Percentiles rank a stretch among this genome's conserved stretches.
Evolutionary conservation across 768 basidiomycete species (phyloP).

Genomic region (Hemileccinum impolitum): DNA sequence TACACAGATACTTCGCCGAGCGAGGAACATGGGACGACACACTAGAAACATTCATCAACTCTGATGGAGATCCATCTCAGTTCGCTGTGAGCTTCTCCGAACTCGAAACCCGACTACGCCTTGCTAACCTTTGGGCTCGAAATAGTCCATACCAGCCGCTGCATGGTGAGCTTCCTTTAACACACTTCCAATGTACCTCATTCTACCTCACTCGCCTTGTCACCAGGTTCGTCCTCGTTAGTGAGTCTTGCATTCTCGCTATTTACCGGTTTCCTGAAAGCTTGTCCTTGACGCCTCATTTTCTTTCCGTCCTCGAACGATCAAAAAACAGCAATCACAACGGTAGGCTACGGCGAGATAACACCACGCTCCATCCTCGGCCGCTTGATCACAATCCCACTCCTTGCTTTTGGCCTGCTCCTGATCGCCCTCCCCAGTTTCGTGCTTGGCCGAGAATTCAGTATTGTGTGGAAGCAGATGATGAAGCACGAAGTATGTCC

Average conservation of each 20-base stretch:
- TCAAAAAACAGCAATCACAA: constrained; percentile 63
- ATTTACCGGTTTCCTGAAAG: not conserved
- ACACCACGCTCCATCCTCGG: constrained; percentile 88
- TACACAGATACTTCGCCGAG: constrained; percentile 78
- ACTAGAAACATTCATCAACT: constrained; percentile 77
- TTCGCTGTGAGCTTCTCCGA: constrained; percentile 52
- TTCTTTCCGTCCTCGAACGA: not conserved
- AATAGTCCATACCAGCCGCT: constrained; percentile 65
- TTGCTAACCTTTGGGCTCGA: not conserved
- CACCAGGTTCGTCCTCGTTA: constrained; percentile 68
- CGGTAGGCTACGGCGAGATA: constrained; percentile 90
- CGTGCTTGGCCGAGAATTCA: constrained; percentile 89
- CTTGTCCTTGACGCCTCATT: no score
- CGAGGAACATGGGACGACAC: constrained; percentile 85
- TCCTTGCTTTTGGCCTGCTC: constrained; percentile 83
- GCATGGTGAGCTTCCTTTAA: constrained; percentile 59
- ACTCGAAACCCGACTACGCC: not conserved
- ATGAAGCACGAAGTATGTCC: constrained; percentile 41
- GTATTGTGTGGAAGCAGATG: constrained; percentile 87
- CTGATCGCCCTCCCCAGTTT: constrained; percentile 90
- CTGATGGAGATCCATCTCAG: constrained; percentile 79
- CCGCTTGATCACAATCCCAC: constrained; percentile 77
- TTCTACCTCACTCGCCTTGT: not conserved
- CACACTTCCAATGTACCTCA: not conserved
- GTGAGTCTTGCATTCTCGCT: constrained; percentile 42